Percentiles rank a stretch among this genome's conserved stretches.
Conservation (phyloP, 352 stramenopile genomes). For the Pythium rishiriense region DNA sequence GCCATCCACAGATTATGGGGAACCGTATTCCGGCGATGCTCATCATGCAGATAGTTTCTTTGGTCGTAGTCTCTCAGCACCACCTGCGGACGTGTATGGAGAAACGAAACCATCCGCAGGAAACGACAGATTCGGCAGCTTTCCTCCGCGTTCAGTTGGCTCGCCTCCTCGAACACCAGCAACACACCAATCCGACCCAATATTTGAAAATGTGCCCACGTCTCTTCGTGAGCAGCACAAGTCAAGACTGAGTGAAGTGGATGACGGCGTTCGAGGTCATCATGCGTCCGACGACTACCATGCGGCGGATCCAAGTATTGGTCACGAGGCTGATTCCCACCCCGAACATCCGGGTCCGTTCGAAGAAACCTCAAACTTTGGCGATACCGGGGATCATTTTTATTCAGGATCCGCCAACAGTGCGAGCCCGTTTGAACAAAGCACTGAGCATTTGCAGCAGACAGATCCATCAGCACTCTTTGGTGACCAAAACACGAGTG, state of each 20-base stretch:
- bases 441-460: too few species aligned
- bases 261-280: background rate
- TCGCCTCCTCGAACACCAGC: background rate
- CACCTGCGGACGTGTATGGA: background rate
- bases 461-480: too few species aligned
- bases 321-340: background rate
- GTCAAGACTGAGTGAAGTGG: background rate
- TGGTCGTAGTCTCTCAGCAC: background rate
- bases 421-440: constrained; percentile 3
- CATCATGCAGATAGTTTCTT: constrained; percentile 15
- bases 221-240: background rate
- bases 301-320: too few species aligned
- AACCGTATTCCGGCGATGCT: background rate
- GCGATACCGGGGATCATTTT: constrained; percentile 2
- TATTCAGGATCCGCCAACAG: background rate
- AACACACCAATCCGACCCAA: background rate
- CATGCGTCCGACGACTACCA: too few species aligned
- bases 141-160: background rate
- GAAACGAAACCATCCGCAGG: background rate
- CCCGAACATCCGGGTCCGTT: constrained; percentile 1
- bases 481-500: too few species aligned
- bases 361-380: background rate
- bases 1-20: background rate
- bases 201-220: background rate
- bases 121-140: background rate